Evolutionary conservation across 2,329 filamentous ascomycete species (phyloP), one percentile per base, ranked within the genome.

Genomic region (Grosmannia huntii): DNA sequence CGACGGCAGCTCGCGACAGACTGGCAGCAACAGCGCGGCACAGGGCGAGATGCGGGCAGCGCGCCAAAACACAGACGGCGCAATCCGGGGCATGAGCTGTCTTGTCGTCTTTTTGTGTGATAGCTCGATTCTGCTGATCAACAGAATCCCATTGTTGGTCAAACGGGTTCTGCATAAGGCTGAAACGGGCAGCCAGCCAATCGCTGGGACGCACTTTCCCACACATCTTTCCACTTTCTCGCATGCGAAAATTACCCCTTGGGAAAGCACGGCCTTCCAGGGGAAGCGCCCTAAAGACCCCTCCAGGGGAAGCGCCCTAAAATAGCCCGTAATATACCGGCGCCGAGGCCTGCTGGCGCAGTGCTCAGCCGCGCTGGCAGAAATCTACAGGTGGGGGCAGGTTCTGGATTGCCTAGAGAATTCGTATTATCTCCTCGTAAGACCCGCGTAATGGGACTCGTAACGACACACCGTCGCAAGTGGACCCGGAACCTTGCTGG

Each of bases 1-100:
- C 4, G 83, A 82, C n/a, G 69, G 67, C 2, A 90, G 66, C 64
- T 82, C 78, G 60, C 84, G 77, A 63, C 85, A 87, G 10, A 77
- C 77, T 16, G 77, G 81, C 1, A 92, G 77, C 5, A 92, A 77
- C 2, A 75, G 68, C 9, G 81, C 75, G 5, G 87, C 74, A 55
- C 83, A 71, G 1, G 78, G 74, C 21, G 82, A 81, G 63, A 79
- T 73, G 10, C 69, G 67, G 61, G 71, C 72, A 60, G 84, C 84
- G 64, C 71, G 73, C 62, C 76, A 75, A 60, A 86, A 69, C 53
- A 86, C 72, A 38, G 73, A 72, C 48, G 79, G 82, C n/a, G 76
- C 70, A 55, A 88, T 74, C 63, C 85, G 83, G 62, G 86, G 84
- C 83, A 85, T 85, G 36, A 0, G 28, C 27, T 31, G 25, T 23